Base-by-base conservation (phyloP, 2,329 filamentous ascomycete species). In the Alternaria arbusti region DNA sequence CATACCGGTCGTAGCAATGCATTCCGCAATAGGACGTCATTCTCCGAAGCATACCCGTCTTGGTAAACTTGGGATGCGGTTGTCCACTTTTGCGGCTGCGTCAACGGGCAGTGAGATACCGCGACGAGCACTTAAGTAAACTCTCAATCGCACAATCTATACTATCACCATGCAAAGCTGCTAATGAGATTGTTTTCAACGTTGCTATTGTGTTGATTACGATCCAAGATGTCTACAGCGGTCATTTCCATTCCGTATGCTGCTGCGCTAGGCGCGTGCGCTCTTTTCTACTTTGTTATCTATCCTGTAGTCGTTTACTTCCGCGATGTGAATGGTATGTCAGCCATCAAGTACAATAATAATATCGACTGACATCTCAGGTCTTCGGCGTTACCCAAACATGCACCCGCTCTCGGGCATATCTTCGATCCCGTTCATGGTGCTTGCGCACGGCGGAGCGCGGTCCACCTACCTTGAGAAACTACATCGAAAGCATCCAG, bases 371-470 rank as follows among this genome's bases (percentile, higher is more conserved):
- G 20, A 51, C 11, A 26, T 28, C 26, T 51, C 47, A 51, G 47
- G 83, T 15, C 79, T 87, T 13, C 81, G 85, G 23, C 82, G 80
- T 70, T 86, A 84, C 59, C 83, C 83, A 11, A 84, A 83, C 61
- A 74, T 86, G 64, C 79, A 79, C 28, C 71, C 79, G 5, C 75
- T 85, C 12, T 82, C 84, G 1, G 84, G 84, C 8, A 78, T 86
- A 23, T 82, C 83, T 8, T 79, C 82, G 49, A 66, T 86, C 3
- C 80, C 83, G 1, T 86, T 84, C 69, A 84, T 84, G 77, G 64
- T 82, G 5, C 75, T 84, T 17, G 81, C 84, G 1, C 79, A 80
- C 15, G 72, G 76, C 11, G 82, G 81, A 0, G 81, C 82, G 62
- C 82, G 84, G 13, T 85, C 84, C 2, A 75, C 74, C 12, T 75